A percentile compares a stretch with the other conserved stretches of the same genome.
phyloP scores from a whole-genome alignment of 2,329 filamentous ascomycete species.

The Grosmannia penicillata region DNA sequence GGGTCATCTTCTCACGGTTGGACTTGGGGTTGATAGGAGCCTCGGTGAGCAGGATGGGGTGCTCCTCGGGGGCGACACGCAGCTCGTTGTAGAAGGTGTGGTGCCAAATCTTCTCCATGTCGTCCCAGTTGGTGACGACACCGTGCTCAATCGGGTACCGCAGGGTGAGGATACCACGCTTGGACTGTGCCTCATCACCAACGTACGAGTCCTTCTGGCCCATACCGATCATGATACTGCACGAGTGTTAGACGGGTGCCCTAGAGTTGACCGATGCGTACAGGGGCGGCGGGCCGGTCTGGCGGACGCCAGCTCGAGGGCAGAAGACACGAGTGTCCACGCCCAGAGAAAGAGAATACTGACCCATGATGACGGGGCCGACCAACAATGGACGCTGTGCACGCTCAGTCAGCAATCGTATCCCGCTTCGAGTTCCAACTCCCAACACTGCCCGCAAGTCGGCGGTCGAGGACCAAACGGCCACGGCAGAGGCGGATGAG shows the following conservation, averaged over 20 bases:
- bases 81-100: slow-evolving; percentile 99
- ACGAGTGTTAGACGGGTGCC: slow-evolving; percentile 15
- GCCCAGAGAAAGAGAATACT: slow-evolving; percentile 29
- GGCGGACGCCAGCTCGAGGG: too few species aligned
- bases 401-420: slow-evolving; percentile 10
- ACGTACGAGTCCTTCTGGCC: slow-evolving; percentile 99
- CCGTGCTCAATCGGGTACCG: slow-evolving; percentile 99
- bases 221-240: slow-evolving; percentile 99
- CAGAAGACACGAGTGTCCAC: too few species aligned
- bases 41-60: slow-evolving; percentile 97
- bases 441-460: too few species aligned
- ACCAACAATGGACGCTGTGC: slow-evolving; percentile 91
- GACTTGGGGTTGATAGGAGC: slow-evolving; percentile 99
- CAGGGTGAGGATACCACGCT: slow-evolving; percentile 99
- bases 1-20: slow-evolving; percentile 99
- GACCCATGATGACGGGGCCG: slow-evolving; percentile 99
- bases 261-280: too few species aligned
- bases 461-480: too few species aligned
- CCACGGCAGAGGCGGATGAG: slow-evolving; percentile 12
- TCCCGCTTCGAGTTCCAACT: background rate
- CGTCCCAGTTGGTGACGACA: slow-evolving; percentile 99
- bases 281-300: too few species aligned
- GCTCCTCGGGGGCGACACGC: slow-evolving; percentile 98
- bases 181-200: slow-evolving; percentile 99
- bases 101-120: slow-evolving; percentile 99